A percentile compares a stretch with the other conserved stretches of the same genome.
phyloP scores from a whole-genome alignment of 225 moss, liverwort and hornwort genomes.

The Neckera pumila region DNA sequence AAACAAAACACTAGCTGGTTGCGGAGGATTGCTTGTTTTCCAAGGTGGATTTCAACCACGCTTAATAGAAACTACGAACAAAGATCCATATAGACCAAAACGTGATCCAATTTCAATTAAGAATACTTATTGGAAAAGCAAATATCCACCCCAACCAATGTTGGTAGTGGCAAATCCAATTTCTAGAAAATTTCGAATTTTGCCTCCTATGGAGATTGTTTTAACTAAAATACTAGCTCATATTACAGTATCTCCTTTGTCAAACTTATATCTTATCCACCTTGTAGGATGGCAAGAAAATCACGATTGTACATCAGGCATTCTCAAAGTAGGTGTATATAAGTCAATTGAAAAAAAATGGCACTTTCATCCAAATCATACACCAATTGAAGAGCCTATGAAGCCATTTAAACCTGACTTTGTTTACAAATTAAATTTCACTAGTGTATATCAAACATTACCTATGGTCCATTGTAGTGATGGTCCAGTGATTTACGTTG shows the following conservation, averaged over 20 bases:
- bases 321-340: slow-evolving; percentile 11
- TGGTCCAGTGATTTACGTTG: slow-evolving; percentile 11
- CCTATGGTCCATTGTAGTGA: slow-evolving; percentile 9
- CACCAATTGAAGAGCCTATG: background rate
- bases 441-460: background rate
- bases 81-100: background rate
- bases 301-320: background rate
- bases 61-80: background rate
- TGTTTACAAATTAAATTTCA: background rate
- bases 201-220: slow-evolving; percentile 13
- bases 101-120: slow-evolving; percentile 1
- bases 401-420: slow-evolving; percentile 16
- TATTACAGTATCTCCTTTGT: background rate
- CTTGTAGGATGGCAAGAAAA: slow-evolving; percentile 34
- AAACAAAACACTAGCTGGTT: slow-evolving; percentile 13
- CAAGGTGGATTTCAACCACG: slow-evolving; percentile 19
- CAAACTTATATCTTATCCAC: slow-evolving; percentile 18
- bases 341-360: slow-evolving; percentile 17
- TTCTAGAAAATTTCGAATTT: slow-evolving; percentile 2
- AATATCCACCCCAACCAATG: slow-evolving; percentile 11
- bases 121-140: background rate
- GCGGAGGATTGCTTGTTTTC: slow-evolving; percentile 23
- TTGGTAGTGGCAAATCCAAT: slow-evolving; percentile 27
- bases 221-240: slow-evolving; percentile 9
- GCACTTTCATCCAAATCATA: slow-evolving; percentile 21